Base-by-base conservation (phyloP, 768 basidiomycete genomes). In the Rhizopogon sp. region DNA sequence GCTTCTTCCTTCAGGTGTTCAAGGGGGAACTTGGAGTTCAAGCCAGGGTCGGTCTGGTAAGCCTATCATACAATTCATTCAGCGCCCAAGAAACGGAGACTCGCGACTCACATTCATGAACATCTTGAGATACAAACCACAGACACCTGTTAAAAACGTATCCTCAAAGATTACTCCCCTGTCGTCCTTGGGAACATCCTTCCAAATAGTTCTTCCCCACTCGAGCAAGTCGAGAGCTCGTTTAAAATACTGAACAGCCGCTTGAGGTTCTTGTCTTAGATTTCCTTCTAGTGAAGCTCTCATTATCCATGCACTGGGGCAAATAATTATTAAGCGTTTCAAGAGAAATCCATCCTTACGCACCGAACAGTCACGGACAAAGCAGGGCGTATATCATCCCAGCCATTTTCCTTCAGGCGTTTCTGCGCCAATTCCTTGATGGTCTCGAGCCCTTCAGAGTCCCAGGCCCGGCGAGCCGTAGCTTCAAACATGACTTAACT, bases 311-410 rank as follows among this genome's bases (percentile, higher is more conserved):
- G 17, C 57, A 6, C 65, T 66, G 16, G 5, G 13, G 20, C n/a
- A 6, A 6, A 8, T 11, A 14, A n/a, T 56, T 6, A 25, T 25
- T 25, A 25, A 25, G 4, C 25, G 4, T 25, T 25, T 25, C 25
- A 25, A 25, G 25, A 25, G n/a, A 25, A 3, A 20, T 5, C 20
- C 1, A 14, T 9, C 8, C 8, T 22, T 10, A 54, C 68, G 10
- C 56, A 74, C 76, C 77, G 63, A 39, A 76, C 60, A 17, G 76
- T 78, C 5, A 62, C 58, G 3, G 73, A 42, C 25, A 79, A 57
- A 3, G 76, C 75, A 1, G 64, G 67, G 7, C 69, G 65, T 14
- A 64, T 59, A n/a, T 45, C 42, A 35, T 67, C 54, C 71, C 70
- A 72, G 1, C 68, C 68, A 42, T 62, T 50, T 7, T 57, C 43